Base-by-base conservation (phyloP, 2,329 filamentous ascomycete genomes). In the Xylariaceae sp. region DNA sequence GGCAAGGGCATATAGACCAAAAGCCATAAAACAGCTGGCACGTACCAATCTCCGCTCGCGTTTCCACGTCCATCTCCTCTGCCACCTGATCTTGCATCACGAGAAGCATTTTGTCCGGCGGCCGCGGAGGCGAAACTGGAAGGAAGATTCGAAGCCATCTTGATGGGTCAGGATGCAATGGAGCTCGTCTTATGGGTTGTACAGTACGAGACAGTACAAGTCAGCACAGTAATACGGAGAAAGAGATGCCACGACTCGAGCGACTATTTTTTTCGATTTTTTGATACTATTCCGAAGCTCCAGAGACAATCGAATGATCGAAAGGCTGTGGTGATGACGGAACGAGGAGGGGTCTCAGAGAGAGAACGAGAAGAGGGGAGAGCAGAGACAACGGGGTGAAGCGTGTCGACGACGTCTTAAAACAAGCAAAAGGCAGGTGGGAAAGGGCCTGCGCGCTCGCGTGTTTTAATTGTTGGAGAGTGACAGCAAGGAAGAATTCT, bases 101-200 rank as follows among this genome's bases (percentile, higher is more conserved):
- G 83, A 76, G 73, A 85, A 73, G 80, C 77, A 69, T 82, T 86
- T 75, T 90, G 88, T 75, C 88, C 88, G 73, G 89, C 88, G 68
- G 89, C 89, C 70, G 89, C 89, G 72, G 89, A 91, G 73, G 89
- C 89, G 77, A 92, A 92, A 81, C 88, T 92, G 69, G 89, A 90
- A 70, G 88, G 86, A 75, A 91, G 83, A 78, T 88, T 87, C 73
- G 86, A 85, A 78, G 88, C 84, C 88, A 91, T 81, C 61, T 64
- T 75, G 61, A 55, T 34, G 54, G 54, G 11, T 15, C 44, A 45
- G 45, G 60, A 45, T 55, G 53, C 41, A 47, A 53, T 51, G 18
- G 48, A 53, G 51, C 53, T 53, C 17, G 58, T 55, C 47, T 51
- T 55, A 41, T 54, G 41, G 23, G 44, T 54, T 18, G 58, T 48